Conservation (phyloP, 2,329 filamentous ascomycete species). For the Fusarium nelsonii region DNA sequence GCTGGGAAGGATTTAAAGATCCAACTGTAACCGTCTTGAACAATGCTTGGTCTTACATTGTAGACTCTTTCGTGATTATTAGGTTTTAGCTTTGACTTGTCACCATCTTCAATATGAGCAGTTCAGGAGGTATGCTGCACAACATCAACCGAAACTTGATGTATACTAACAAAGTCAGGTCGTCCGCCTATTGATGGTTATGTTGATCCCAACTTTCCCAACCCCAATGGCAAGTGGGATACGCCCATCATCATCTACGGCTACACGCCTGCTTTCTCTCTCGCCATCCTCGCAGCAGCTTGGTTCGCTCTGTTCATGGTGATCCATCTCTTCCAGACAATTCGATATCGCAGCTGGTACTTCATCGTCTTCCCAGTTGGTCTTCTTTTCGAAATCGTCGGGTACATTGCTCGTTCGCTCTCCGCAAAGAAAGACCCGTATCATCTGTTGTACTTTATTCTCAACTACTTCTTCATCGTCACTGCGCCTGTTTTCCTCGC, state of each 20-base stretch:
- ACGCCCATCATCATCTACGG: conserved; percentile 64
- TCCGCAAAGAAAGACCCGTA: conserved; percentile 65
- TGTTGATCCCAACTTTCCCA: conserved; percentile 65
- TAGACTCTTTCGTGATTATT: conserved; percentile 10
- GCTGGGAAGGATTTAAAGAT: conserved; percentile 12
- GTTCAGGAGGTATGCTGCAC: conserved; percentile 21
- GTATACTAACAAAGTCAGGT: conserved; percentile 7
- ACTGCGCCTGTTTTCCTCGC: conserved; percentile 69
- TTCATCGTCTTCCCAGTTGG: conserved; percentile 61
- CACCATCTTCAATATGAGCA: conserved; percentile 33
- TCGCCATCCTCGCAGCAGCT: conserved; percentile 57
- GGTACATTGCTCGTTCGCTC: conserved; percentile 63
- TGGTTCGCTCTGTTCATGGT: conserved; percentile 59
- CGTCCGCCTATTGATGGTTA: conserved; percentile 53
- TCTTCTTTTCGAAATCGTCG: conserved; percentile 62
- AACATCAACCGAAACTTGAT: not conserved
- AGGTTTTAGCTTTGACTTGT: conserved; percentile 28
- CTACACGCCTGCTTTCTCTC: conserved; percentile 61
- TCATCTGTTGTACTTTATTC: conserved; percentile 66
- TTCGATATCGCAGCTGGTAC: conserved; percentile 59
- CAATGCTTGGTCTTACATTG: not conserved
- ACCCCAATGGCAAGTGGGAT: conserved; percentile 60
- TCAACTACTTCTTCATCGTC: conserved; percentile 73
- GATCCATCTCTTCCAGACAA: conserved; percentile 54
- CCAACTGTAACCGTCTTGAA: not conserved